Evolutionary conservation across 148 eudicot species (phyloP), one percentile per base, ranked within the genome.

Genomic region (Linanthus parryae): DNA sequence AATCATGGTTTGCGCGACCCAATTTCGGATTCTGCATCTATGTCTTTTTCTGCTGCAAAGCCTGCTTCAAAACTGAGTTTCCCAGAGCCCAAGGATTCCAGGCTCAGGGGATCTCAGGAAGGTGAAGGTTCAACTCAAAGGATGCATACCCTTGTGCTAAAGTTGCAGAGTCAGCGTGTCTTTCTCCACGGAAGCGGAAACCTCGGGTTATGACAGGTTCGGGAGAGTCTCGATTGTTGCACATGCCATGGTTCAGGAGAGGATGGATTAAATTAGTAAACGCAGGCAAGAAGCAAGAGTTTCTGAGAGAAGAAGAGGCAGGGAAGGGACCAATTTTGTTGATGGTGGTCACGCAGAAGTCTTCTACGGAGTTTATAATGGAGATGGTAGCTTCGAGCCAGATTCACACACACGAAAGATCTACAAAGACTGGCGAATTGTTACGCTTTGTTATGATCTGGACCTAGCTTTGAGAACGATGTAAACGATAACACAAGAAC

Each of bases 221-320:
- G 53, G 65, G 1, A 27, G 78, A 0, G 56, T 84, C 44, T 84
- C 96, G 0, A 84, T 73, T 62, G 61, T 79, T 1, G 74, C 86
- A 0, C 96, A 84, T 51, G 77, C 78, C 59, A 71, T 88, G 85
- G 89, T 88, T 8, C 96, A 81, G 49, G 84, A 84, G 56, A 70
- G 80, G 66, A 36, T 84, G 22, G 84, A 79, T 54, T 84, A 81
- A n/a, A 74, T 88, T 80, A 84, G 84, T 28, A 68, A 60, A 48
- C 78, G 83, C 42, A 71, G 78, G 40, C 63, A 58, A 8, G 85
- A 75, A 28, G 74, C 43, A 18, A 60, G 69, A 23, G 27, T 60
- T 0, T 61, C 33, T 63, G 79, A 68, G 45, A 67, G 63, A 34
- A 44, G 31, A 39, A 60, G 51, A 34, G 68, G 46, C 42, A 52